Evolutionary conservation across 768 basidiomycete species (phyloP), one percentile per base, ranked within the genome.

Genomic region (Leccinum broughii): DNA sequence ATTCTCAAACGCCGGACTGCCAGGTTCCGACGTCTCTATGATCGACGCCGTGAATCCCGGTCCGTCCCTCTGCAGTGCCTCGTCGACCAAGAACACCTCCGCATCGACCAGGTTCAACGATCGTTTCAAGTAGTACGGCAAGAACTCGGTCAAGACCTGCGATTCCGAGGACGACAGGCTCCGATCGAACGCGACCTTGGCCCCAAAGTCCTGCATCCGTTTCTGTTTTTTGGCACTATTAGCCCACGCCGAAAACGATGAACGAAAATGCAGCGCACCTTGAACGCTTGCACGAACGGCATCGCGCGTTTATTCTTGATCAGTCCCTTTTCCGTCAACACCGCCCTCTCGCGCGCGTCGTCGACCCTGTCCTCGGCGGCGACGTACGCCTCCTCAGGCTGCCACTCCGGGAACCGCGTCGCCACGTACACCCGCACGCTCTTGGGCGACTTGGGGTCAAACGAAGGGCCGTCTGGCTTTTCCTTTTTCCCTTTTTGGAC

Each of bases 11-110:
- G 88, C 88, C 51, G 95, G 95, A 37, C 78, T 81, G 10, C 92
- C 93, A 34, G 95, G 95, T 76, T 95, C 93, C 11, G 92, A 90
- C n/a, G 77, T 77, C 59, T 94, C 94, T 48, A 95, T 86, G 64
- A 93, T 88, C 60, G 70, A 77, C 68, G 82, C 81, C 15, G 82
- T 85, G 72, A 85, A 92, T 0, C 89, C 89, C 2, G 77, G 74
- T 15, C 76, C 81, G 48, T 76, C 77, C 62, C 81, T 83, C 56
- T 79, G 76, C 67, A 81, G 69, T 2, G 88, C 90, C 51, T 90
- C 87, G 17, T 90, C 85, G 1, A 88, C 88, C 3, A 85, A 80
- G 59, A 87, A 69, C 13, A 93, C 81, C 63, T 90, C 87, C 2
- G 85, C 91, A 58, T 91, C 86, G 0, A 81, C 81, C 62, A 94